phyloP scores from a whole-genome alignment of 2,329 filamentous ascomycete genomes.

The Diaporthe humulicola region DNA sequence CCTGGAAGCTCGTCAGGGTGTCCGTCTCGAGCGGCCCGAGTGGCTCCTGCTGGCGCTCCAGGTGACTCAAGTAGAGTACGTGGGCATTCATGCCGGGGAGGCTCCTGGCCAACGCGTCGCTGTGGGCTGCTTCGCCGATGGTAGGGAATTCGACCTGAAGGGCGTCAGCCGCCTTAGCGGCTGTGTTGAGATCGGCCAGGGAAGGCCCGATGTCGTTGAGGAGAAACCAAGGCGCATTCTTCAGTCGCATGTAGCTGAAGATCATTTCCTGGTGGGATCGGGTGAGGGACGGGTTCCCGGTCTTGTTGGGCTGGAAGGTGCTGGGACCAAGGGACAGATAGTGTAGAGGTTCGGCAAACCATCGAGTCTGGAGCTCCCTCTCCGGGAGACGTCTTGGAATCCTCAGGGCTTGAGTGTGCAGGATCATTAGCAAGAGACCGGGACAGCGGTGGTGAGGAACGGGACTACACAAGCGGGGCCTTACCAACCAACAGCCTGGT shows the following conservation, averaged over 20 bases:
- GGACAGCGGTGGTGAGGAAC: slow-evolving; percentile 2
- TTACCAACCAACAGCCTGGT: slow-evolving; percentile 85
- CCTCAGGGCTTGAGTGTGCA: slow-evolving; percentile 60
- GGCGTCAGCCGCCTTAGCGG: slow-evolving; percentile 52
- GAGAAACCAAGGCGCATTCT: slow-evolving; percentile 72
- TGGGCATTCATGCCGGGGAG: slow-evolving; percentile 62
- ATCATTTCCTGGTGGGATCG: slow-evolving; percentile 73
- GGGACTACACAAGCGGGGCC: slow-evolving; percentile 49
- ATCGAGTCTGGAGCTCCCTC: slow-evolving; percentile 72
- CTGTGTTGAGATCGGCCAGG: slow-evolving; percentile 50
- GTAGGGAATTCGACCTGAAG: slow-evolving; percentile 72
- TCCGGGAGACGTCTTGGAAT: slow-evolving; percentile 72
- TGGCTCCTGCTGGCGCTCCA: slow-evolving; percentile 85
- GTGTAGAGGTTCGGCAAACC: slow-evolving; percentile 78
- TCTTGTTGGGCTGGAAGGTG: slow-evolving; percentile 71
- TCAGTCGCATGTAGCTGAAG: slow-evolving; percentile 73
- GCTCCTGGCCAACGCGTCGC: slow-evolving; percentile 56
- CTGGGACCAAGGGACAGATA: slow-evolving; percentile 68
- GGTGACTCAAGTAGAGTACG: slow-evolving; percentile 84
- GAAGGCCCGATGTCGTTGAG: slow-evolving; percentile 72
- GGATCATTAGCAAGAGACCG: not conserved
- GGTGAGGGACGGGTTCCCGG: slow-evolving; percentile 72
- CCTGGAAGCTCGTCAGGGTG: slow-evolving; percentile 77
- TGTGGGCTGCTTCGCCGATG: slow-evolving; percentile 73
- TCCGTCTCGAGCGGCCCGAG: slow-evolving; percentile 64